Evolutionary conservation across 2,329 filamentous ascomycete species (phyloP), one percentile per base, ranked within the genome.

Genomic region (Microsporum ferrugineum): DNA sequence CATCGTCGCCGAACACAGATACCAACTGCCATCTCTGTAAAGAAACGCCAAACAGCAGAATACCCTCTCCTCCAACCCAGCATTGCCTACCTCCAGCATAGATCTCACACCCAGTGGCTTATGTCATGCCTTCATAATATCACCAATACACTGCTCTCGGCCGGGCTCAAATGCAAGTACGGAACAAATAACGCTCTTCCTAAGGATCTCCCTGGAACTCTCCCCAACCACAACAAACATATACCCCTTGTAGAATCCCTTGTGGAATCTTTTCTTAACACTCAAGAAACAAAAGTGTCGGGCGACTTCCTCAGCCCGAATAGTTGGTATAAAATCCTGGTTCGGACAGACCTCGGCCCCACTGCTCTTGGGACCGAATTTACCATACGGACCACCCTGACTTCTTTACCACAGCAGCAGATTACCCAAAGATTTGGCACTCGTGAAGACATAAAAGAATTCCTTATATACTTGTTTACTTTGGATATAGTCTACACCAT

Each of bases 1-100:
- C 82, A 89, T 63, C 82, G 82, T 49, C 71, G 73, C 17, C 83
- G 91, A 60, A 87, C 86, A 1, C 82, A 85, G 34, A 78, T 84
- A 1, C 85, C 86, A 6, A 75, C 78, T 5, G 81, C 85, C 4
- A 69, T 85, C 62, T 76, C 78, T 7, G 75, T 77, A 14, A 77
- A 77, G 58, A 80, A 79, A 62, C 76, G 78, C 39, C 70, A 79
- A 27, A 75, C 73, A 5, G 78, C 77, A 1, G 75, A 82, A 51
- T 80, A 84, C 59, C 74, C 77, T n/a, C 76, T 88, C 27, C 72
- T 88, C 17, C 80, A 83, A 10, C 82, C 84, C 1, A 71, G 87
- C 5, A 71, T 84, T 14, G 76, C 77, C 2, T 77, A 81, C 47
- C 71, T 84, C 10, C 76, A 81, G 58, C 83, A 86, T 58, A 67